Evolutionary conservation across 495 filamentous ascomycete genomes (phyloP), one percentile per base, ranked within the genome.

Genomic region (Immersiella caudata): DNA sequence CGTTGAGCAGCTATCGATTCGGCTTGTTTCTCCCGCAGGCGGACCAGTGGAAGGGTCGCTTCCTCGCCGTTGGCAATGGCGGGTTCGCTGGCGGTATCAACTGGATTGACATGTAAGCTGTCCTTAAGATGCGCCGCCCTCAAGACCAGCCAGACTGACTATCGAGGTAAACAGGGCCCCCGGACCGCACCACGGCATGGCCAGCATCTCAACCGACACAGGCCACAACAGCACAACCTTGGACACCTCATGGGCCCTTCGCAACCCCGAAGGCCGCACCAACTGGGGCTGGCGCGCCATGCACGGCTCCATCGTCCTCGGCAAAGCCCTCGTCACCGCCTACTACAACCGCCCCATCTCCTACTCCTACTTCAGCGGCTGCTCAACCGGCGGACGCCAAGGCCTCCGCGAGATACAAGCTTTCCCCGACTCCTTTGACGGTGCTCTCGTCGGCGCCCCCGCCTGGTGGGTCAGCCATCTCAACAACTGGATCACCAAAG

Each of bases 401-500:
- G 85, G 85, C 18, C 65, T 87, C 6, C 84, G 83, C 46, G 75
- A 81, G 33, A 75, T 82, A 0, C 77, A 86, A 69, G 55, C 74
- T 16, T 83, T 71, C 54, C 80, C 84, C 0, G 76, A 81, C 0
- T 81, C 81, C 64, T 86, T 90, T 61, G 88, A 93, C 73, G 90
- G 90, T 18, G 83, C 89, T 8, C 75, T 91, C 7, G 84, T 85
- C 21, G 89, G 88, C 4, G 81, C 87, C 9, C 85, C 82, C 46
- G 81, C 79, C 12, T 84, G 76, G 85, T 83, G 80, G 78, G 81
- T 76, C 0, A 78, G 71, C 21, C 81, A 84, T 67, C 66, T 82
- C 12, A 75, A 81, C 63, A 69, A 74, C 0, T 84, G 78, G 77
- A 75, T 52, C 4, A 67, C 75, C 21, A 68, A 70, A 59, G 66